A percentile compares a stretch with the other conserved stretches of the same genome.
Conservation (phyloP, 2,329 filamentous ascomycete genomes). For the Exophiala xenobiotica region DNA sequence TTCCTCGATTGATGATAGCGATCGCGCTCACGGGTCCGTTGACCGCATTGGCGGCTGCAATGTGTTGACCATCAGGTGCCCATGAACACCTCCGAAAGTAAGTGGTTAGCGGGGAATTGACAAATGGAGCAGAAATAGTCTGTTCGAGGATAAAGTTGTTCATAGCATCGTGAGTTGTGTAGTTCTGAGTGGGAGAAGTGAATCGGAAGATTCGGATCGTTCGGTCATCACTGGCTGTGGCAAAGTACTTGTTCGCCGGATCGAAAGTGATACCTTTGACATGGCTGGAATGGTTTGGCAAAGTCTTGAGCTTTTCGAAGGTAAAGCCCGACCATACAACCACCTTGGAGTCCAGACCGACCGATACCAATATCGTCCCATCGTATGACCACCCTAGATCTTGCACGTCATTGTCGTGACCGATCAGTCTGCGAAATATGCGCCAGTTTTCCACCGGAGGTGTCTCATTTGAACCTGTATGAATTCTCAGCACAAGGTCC, state of each 20-base stretch:
- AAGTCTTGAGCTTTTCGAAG: slow-evolving; percentile 94
- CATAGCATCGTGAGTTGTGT: slow-evolving; percentile 89
- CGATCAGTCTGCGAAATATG: slow-evolving; percentile 86
- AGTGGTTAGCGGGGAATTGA: slow-evolving; percentile 88
- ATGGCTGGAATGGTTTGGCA: slow-evolving; percentile 91
- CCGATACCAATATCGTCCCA: slow-evolving; percentile 91
- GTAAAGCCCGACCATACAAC: slow-evolving; percentile 98
- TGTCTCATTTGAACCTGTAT: slow-evolving; percentile 73
- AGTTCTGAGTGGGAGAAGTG: slow-evolving; percentile 84
- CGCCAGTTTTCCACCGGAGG: slow-evolving; percentile 98
- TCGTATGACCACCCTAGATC: slow-evolving; percentile 96
- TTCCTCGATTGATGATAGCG: slow-evolving; percentile 86
- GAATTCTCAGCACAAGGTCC: slow-evolving; percentile 22
- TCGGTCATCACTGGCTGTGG: slow-evolving; percentile 93
- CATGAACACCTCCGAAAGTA: slow-evolving; percentile 96
- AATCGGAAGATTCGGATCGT: slow-evolving; percentile 97
- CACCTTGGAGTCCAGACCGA: slow-evolving; percentile 94
- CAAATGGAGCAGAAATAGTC: slow-evolving; percentile 85
- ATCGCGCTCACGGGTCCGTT: slow-evolving; percentile 97
- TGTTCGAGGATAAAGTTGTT: slow-evolving; percentile 95
- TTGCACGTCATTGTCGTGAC: slow-evolving; percentile 98
- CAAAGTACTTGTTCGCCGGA: slow-evolving; percentile 98
- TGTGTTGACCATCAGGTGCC: slow-evolving; percentile 96
- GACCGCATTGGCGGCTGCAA: slow-evolving; percentile 93
- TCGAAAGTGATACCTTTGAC: slow-evolving; percentile 99